These are phyloP conservation scores for Lenzites betulinus DNA, from an alignment of 768 basidiomycete species.

Conservation along the genomic window DNA sequence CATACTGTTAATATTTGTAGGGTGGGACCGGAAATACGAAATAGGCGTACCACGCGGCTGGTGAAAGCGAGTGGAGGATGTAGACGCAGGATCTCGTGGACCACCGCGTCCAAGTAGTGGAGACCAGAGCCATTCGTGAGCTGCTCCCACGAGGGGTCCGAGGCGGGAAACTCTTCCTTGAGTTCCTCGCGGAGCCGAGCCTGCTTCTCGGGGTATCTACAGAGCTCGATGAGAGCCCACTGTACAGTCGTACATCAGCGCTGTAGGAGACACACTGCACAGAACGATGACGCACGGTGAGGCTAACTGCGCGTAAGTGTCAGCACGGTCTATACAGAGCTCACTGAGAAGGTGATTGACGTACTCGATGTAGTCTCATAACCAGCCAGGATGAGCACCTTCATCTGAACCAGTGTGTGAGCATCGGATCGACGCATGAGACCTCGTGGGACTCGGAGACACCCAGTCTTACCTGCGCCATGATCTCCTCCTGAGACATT, in stretches of 20 bases:
- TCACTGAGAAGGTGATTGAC: slow-evolving; percentile 10
- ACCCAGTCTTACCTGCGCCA: slow-evolving; percentile 34
- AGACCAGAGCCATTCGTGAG: slow-evolving; percentile 42
- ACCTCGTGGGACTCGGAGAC: neutral
- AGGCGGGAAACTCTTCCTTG: slow-evolving; percentile 34
- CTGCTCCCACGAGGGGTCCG: slow-evolving; percentile 58
- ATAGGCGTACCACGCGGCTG: slow-evolving; percentile 40
- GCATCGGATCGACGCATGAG: neutral
- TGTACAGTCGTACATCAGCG: slow-evolving; percentile 6
- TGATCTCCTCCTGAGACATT: slow-evolving; percentile 45
- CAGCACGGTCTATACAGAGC: neutral
- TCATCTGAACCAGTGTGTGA: slow-evolving; percentile 31
- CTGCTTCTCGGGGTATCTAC: slow-evolving; percentile 46
- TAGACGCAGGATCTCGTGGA: slow-evolving; percentile 47
- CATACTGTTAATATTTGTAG: neutral
- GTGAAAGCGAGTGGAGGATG: slow-evolving; percentile 43
- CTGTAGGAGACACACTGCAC: too few relatives aligned
- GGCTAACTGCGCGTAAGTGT: slow-evolving; percentile 20
- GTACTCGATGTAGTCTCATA: slow-evolving; percentile 55
- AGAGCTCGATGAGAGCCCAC: slow-evolving; percentile 63
- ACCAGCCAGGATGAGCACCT: slow-evolving; percentile 43
- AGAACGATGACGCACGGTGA: slow-evolving; percentile 15
- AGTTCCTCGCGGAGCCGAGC: slow-evolving; percentile 53
- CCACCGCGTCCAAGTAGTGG: slow-evolving; percentile 57
- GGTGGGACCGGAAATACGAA: neutral